A percentile compares a stretch with the other conserved stretches of the same genome.
phyloP scores from a whole-genome alignment of 208 protist genomes.

The Leptomonas seymouri region DNA sequence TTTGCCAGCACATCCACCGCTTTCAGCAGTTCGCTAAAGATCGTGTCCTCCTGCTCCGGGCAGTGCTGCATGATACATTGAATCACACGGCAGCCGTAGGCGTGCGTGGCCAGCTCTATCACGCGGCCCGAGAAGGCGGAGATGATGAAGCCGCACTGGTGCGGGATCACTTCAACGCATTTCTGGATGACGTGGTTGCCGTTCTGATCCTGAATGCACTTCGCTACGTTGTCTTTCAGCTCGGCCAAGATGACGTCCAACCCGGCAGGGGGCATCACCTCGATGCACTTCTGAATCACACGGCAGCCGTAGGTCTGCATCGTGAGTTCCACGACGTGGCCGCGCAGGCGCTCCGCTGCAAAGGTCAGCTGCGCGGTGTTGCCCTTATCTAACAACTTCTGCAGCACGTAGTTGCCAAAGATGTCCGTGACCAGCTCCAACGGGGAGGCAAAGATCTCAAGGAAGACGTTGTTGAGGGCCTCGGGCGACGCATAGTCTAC shows the following conservation, averaged over 20 bases:
- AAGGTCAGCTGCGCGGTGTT: constrained; percentile 75
- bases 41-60: constrained; percentile 82
- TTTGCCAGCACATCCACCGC: constrained; percentile 88
- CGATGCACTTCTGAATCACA: constrained; percentile 98
- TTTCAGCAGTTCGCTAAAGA: constrained; percentile 94
- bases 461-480: constrained; percentile 91
- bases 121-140: constrained; percentile 95
- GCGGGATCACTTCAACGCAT: constrained; percentile 97
- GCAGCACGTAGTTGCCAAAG: constrained; percentile 99
- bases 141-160: constrained; percentile 96
- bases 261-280: constrained; percentile 85
- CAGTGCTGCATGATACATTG: constrained; percentile 98
- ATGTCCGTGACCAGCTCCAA: constrained; percentile 96
- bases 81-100: constrained; percentile 99
- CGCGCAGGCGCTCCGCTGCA: constrained; percentile 82
- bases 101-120: constrained; percentile 96
- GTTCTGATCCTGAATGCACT: constrained; percentile 99
- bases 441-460: constrained; percentile 92
- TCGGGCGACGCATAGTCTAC: constrained; percentile 87
- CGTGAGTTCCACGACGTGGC: constrained; percentile 94
- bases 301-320: constrained; percentile 98
- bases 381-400: constrained; percentile 98
- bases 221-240: constrained; percentile 95
- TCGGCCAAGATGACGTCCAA: constrained; percentile 92
- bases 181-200: constrained; percentile 99